phyloP scores from a whole-genome alignment of 2,329 filamentous ascomycete species.

The Stachybotrys chartarum region DNA sequence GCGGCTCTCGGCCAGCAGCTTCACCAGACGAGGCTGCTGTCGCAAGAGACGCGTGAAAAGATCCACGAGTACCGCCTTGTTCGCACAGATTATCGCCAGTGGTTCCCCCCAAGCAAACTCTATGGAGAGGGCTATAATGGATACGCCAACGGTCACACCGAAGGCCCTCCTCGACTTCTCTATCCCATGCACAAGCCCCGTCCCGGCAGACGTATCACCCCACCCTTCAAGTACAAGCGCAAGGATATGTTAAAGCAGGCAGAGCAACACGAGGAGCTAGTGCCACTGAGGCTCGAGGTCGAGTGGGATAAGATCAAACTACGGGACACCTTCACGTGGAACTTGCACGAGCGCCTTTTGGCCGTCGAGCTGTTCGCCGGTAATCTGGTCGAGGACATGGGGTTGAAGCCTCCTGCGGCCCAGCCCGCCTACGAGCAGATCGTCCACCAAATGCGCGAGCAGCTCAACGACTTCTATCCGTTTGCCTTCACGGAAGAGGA shows the following conservation, averaged over 20 bases:
- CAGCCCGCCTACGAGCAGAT: slow-evolving; percentile 57
- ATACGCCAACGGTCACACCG: slow-evolving; percentile 82
- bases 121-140: slow-evolving; percentile 77
- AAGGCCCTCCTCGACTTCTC: slow-evolving; percentile 62
- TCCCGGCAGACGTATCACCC: slow-evolving; percentile 69
- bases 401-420: slow-evolving; percentile 63
- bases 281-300: slow-evolving; percentile 85
- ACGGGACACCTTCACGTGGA: slow-evolving; percentile 98
- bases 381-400: slow-evolving; percentile 87
- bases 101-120: slow-evolving; percentile 48
- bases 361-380: slow-evolving; percentile 76
- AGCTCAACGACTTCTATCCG: slow-evolving; percentile 88
- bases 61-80: slow-evolving; percentile 63
- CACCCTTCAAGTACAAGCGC: slow-evolving; percentile 64
- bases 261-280: slow-evolving; percentile 84
- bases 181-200: slow-evolving; percentile 74
- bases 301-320: slow-evolving; percentile 94
- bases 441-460: slow-evolving; percentile 70
- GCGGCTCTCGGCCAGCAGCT: slow-evolving; percentile 44
- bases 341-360: slow-evolving; percentile 83
- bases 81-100: slow-evolving; percentile 45
- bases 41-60: slow-evolving; percentile 58
- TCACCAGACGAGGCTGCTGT: slow-evolving; percentile 47
- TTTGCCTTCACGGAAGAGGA: slow-evolving; percentile 87
- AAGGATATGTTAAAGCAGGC: slow-evolving; percentile 81